Evolutionary conservation across 352 stramenopile genomes (phyloP).

Genomic region (Phytophthora crassamura): DNA sequence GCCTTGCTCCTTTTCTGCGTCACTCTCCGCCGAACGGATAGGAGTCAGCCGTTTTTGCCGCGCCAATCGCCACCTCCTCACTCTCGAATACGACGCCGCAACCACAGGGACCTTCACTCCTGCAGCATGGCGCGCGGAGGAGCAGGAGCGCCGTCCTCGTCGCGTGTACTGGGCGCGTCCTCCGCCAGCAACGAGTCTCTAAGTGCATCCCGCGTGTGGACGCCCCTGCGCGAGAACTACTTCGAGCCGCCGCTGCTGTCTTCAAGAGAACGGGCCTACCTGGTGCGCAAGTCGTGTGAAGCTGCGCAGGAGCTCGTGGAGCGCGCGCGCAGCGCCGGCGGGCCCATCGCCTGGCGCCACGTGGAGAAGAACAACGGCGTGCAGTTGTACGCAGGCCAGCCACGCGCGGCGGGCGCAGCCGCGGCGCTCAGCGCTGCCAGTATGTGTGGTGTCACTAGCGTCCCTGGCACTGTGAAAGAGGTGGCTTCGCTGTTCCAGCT

Average conservation of each 20-base stretch:
- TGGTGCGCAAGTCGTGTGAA: conserved; percentile 85
- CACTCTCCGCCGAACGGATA: conserved; percentile 12
- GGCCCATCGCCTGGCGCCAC: conserved; percentile 76
- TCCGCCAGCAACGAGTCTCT: neutral
- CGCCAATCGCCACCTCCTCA: conserved; percentile 7
- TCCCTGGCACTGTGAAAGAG: conserved; percentile 73
- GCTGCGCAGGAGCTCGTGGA: conserved; percentile 82
- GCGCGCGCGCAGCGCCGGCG: conserved; percentile 63
- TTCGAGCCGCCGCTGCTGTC: conserved; percentile 78
- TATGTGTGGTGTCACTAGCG: conserved; percentile 85
- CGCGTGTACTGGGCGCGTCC: conserved; percentile 12
- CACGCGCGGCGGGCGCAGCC: conserved; percentile 33
- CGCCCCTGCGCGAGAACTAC: conserved; percentile 77
- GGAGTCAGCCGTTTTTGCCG: conserved; percentile 21
- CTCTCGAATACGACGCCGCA: conserved; percentile 33
- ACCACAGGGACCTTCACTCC: conserved; percentile 22
- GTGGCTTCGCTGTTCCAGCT: conserved; percentile 79
- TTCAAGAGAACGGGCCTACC: conserved; percentile 67
- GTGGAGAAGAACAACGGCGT: conserved; percentile 80
- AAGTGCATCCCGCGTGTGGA: conserved; percentile 46
- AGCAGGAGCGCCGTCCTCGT: conserved; percentile 23
- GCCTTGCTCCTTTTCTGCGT: neutral
- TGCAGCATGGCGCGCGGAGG: conserved; percentile 22
- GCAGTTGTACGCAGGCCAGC: conserved; percentile 75
- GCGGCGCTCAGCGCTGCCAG: conserved; percentile 42